A percentile compares a stretch with the other conserved stretches of the same genome.
These are phyloP conservation scores for Silene noctiflora DNA, from an alignment of 179 eudicot genomes.

Conservation along the genomic window DNA sequence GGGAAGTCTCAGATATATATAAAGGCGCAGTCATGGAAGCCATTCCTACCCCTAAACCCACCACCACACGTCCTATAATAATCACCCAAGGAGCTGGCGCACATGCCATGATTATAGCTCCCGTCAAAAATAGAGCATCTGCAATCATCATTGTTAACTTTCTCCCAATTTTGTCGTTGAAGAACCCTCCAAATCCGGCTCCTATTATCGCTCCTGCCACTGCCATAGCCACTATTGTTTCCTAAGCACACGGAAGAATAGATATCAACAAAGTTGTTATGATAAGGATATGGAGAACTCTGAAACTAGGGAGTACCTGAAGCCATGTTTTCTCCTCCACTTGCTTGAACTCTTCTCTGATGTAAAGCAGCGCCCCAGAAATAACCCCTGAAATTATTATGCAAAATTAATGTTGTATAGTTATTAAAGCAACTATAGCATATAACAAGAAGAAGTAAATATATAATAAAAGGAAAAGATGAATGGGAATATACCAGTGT, in stretches of 20 bases:
- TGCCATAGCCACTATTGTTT: slow-evolving; percentile 75
- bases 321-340: slow-evolving; percentile 56
- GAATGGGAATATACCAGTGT: slow-evolving; percentile 48
- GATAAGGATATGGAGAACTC: no score
- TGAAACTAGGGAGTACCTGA: slow-evolving; percentile 33
- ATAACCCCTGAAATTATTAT: slow-evolving; percentile 47
- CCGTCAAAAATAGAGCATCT: slow-evolving; percentile 49
- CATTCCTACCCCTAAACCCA: slow-evolving; percentile 75
- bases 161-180: slow-evolving; percentile 59
- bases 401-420: no score
- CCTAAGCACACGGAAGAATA: slow-evolving; percentile 31
- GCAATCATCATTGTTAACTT: slow-evolving; percentile 54
- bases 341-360: slow-evolving; percentile 54
- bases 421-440: no score
- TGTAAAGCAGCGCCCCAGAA: slow-evolving; percentile 75
- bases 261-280: no score
- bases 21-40: slow-evolving; percentile 79
- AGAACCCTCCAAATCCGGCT: slow-evolving; percentile 58
- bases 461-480: neutral
- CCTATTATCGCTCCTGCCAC: slow-evolving; percentile 74
- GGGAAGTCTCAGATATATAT: slow-evolving; percentile 71
- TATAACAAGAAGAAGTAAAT: no score
- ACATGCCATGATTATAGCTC: slow-evolving; percentile 54
- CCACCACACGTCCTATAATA: slow-evolving; percentile 56
- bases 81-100: slow-evolving; percentile 57